Conservation (phyloP, 2,329 filamentous ascomycete species). For the Stylonectria norvegica region DNA sequence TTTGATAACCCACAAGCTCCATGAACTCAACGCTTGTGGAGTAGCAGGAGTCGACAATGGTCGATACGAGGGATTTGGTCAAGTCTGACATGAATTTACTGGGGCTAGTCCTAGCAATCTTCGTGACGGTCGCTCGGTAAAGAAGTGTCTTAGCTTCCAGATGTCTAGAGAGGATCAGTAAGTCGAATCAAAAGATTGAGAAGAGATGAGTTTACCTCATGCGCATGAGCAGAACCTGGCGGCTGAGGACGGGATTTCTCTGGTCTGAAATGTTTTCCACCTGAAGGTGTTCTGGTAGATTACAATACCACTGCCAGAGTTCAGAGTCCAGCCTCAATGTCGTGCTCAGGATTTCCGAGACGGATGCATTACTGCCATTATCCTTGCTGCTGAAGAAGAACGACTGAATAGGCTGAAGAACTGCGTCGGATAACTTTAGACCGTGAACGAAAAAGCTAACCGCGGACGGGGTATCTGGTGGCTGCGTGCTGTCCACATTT, state of each 20-base stretch:
- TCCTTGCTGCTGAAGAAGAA: constrained; percentile 10
- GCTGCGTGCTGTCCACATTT: constrained; percentile 10
- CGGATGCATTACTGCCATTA: constrained; percentile 4
- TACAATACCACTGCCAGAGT: constrained; percentile 21
- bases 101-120: constrained; percentile 10
- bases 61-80: constrained; percentile 16
- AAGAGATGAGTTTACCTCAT: constrained; percentile 14
- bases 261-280: constrained; percentile 15
- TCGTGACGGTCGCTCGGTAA: constrained; percentile 20
- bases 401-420: constrained; percentile 20
- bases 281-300: constrained; percentile 19
- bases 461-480: constrained; percentile 18
- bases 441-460: constrained; percentile 23
- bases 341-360: constrained; percentile 13
- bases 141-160: constrained; percentile 23
- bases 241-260: constrained; percentile 18
- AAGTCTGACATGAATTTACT: constrained; percentile 11
- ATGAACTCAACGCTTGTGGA: constrained; percentile 23
- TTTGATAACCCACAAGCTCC: constrained; percentile 21
- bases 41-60: constrained; percentile 19
- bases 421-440: constrained; percentile 17
- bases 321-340: constrained; percentile 19
- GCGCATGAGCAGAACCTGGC: constrained; percentile 21
- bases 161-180: constrained; percentile 15
- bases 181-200: not conserved